These are phyloP conservation scores for Herpetomonas tarakana DNA, from an alignment of 208 protist species.

Conservation along the genomic window DNA sequence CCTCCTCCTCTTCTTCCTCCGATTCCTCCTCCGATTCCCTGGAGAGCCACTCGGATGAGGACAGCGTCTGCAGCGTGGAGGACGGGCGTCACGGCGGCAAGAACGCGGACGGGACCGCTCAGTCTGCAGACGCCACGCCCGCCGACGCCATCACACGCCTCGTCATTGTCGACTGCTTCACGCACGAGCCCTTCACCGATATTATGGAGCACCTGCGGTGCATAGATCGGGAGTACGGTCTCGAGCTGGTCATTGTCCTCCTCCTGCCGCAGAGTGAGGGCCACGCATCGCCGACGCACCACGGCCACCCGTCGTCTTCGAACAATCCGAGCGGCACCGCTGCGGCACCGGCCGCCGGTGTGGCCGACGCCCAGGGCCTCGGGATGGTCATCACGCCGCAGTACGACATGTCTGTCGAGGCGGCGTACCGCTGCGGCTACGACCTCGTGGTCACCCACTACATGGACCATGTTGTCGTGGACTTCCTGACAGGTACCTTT, in stretches of 20 bases:
- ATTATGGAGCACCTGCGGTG: conserved; percentile 68
- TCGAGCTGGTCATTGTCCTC: conserved; percentile 66
- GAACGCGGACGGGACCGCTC: conserved; percentile 5
- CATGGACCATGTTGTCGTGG: conserved; percentile 78
- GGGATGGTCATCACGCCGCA: conserved; percentile 51
- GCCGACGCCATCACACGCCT: conserved; percentile 56
- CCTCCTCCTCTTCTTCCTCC: neutral
- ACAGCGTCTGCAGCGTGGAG: conserved; percentile 43
- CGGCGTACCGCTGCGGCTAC: conserved; percentile 70
- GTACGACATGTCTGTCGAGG: conserved; percentile 38
- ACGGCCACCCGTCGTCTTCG: too few species aligned
- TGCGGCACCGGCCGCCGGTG: conserved; percentile 5
- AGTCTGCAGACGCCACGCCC: conserved; percentile 8
- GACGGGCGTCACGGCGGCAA: neutral
- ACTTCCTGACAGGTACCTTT: conserved; percentile 68
- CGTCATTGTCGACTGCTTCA: conserved; percentile 77
- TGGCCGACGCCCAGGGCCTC: conserved; percentile 32
- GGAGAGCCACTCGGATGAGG: neutral
- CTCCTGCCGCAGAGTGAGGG: conserved; percentile 30
- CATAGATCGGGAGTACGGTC: conserved; percentile 55
- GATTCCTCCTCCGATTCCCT: neutral
- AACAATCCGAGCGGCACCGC: neutral
- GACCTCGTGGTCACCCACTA: conserved; percentile 73
- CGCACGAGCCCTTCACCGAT: conserved; percentile 72
- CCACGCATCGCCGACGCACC: neutral